Evolutionary conservation across 306 rosid genomes (phyloP), one percentile per base, ranked within the genome.

Genomic region (Quillaja saponaria): DNA sequence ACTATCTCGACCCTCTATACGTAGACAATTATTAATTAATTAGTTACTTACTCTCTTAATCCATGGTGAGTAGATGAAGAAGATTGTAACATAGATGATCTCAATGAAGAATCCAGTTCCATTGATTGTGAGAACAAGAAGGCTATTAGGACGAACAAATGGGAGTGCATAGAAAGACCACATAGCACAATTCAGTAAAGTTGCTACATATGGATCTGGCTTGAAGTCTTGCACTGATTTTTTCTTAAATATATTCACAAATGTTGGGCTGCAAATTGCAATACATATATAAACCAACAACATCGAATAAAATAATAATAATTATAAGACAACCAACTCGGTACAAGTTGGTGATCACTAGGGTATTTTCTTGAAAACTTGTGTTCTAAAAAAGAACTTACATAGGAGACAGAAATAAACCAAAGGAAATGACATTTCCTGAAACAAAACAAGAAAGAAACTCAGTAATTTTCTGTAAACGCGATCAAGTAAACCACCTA

Each of bases 401-500:
- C 96, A 85, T n/a, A 0, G 99, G 99, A 1, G 99, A 86, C 60
- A 77, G 25, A 74, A 85, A 92, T 21, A 92, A 63, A 12, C 82
- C 31, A 53, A 92, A 73, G 17, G 99, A 86, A 53, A 89, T 76
- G 14, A 80, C 21, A 81, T 92, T 92, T 72, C 99, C 99, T 92
- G 85, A 13, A 28, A 39, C 40, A 9, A 2, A 4, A 10, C 19
- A 25, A 15, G 31, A 25, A 25, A 25, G 31, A 25, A 25, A 25
- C 31, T 25, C 31, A 25, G 4, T 25, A 25, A 25, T 25, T 25
- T 25, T 25, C n/a, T n/a, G n/a, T n/a, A n/a, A n/a, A n/a, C n/a
- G n/a, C n/a, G n/a, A n/a, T n/a, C n/a, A n/a, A n/a, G n/a, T n/a
- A n/a, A n/a, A n/a, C n/a, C n/a, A n/a, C n/a, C n/a, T n/a, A n/a